A percentile compares a stretch with the other conserved stretches of the same genome.
phyloP scores from a whole-genome alignment of 192 early-diverging fungal genomes.

The Coemansia sp. region DNA sequence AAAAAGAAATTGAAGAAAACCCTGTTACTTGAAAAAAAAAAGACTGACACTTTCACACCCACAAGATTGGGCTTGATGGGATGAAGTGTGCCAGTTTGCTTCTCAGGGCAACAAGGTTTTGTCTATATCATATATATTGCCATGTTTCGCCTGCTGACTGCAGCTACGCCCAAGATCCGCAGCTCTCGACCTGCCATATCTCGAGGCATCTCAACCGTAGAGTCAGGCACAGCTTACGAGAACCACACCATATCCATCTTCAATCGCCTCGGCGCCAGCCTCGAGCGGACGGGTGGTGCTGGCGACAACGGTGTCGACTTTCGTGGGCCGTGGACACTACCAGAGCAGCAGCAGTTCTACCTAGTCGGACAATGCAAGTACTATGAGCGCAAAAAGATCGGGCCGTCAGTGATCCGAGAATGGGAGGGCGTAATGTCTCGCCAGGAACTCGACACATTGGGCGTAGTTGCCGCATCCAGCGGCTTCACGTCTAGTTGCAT shows the following conservation, averaged over 20 bases:
- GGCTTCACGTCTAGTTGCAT: conserved; percentile 40
- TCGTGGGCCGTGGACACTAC: conserved; percentile 36
- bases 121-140: neutral
- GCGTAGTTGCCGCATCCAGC: conserved; percentile 37
- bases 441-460: conserved; percentile 40
- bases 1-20: neutral
- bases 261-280: conserved; percentile 29
- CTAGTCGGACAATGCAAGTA: conserved; percentile 51
- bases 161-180: neutral
- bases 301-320: conserved; percentile 48
- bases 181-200: neutral
- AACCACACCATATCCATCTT: conserved; percentile 24
- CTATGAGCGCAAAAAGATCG: conserved; percentile 51
- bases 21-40: neutral
- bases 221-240: conserved; percentile 43
- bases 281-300: conserved; percentile 45
- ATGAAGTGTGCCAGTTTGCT: neutral
- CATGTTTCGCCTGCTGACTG: neutral
- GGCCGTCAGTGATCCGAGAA: conserved; percentile 47
- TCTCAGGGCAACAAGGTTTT: neutral
- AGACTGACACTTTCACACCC: neutral
- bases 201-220: conserved; percentile 31
- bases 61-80: neutral
- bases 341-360: conserved; percentile 28
- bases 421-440: conserved; percentile 56